Base-by-base conservation (phyloP, 2,329 filamentous ascomycete genomes). In the Drechslera avenae region DNA sequence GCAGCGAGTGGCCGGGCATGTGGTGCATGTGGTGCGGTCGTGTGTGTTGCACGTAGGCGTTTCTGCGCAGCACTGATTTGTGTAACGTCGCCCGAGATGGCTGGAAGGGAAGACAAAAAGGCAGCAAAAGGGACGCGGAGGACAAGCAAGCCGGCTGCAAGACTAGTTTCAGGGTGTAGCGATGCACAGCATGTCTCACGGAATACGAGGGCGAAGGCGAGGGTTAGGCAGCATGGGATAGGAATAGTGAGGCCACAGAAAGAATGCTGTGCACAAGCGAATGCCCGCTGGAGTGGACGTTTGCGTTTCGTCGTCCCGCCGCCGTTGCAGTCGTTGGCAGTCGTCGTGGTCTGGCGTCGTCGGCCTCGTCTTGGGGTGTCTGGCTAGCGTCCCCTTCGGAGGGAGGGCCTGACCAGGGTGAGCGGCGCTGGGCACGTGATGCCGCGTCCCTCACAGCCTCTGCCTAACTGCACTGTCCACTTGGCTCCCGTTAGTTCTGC, bases 21-120 rank as follows among this genome's bases (percentile, higher is more conserved):
- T 59, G 66, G 61, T 54, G 64, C 68, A 69, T 67, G 56, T 59
- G 66, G 61, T 54, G 54, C 55, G 52, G 52, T 39, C 33, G 50
- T n/a, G 14, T 23, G 17, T 28, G 19, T 17, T 50, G 48, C 41
- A 52, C 51, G 23, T 39, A 23, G 44, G 32, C 47, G 26, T 47
- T 46, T 41, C 50, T 46, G 53, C 46, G 19, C 30, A 31, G 31
- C 10, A 39, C 43, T 34, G 56, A 45, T 40, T 52, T 34, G 46
- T 45, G 53, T 37, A 54, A 60, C 57, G 57, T 49, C 46, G 55
- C 19, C 21, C 34, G 54, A 39, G 43, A 40, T 34, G 47, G 31
- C 10, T 28, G 44, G 17, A 31, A 12, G 9, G 23, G 19, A 46
- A 46, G 36, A 46, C 35, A 45, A 36, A 36, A 21, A 48, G 47